A percentile compares a stretch with the other conserved stretches of the same genome.
These are phyloP conservation scores for Leishmania braziliensis DNA, from an alignment of 208 protist genomes.

Conservation along the genomic window DNA sequence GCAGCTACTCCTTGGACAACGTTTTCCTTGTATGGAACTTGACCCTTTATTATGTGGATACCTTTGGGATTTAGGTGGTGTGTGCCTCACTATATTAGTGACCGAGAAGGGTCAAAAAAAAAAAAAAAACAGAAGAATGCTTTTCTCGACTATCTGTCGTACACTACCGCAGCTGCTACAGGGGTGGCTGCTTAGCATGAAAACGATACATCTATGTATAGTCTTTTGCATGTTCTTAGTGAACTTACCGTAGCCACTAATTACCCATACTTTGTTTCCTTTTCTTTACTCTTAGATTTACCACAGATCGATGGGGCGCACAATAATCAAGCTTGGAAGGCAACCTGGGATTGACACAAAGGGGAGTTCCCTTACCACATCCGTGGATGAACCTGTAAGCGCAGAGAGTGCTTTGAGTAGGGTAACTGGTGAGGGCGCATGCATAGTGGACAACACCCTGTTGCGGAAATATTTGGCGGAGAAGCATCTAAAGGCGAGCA, in stretches of 20 bases:
- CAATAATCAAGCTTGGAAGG: conserved; percentile 23
- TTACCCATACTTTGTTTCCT: neutral
- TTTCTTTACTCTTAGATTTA: neutral
- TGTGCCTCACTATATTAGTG: neutral
- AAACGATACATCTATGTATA: neutral
- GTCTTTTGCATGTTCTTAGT: neutral
- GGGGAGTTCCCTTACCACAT: neutral
- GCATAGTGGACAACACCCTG: conserved; percentile 5
- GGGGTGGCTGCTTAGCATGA: neutral
- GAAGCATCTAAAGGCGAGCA: neutral
- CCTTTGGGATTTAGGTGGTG: neutral
- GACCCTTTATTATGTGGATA: neutral
- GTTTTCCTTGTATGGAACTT: neutral
- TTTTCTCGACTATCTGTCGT: neutral
- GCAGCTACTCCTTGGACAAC: neutral
- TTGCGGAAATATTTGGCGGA: neutral
- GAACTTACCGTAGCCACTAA: neutral
- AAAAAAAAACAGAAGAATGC: neutral
- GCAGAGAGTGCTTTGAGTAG: neutral
- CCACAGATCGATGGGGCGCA: conserved; percentile 19
- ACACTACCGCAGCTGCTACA: neutral
- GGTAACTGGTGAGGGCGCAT: conserved; percentile 8
- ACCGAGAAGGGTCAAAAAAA: neutral
- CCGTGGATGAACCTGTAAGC: neutral
- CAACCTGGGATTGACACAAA: neutral